Evolutionary conservation across 441 rosid species (phyloP).

Genomic region (Populus tomentosa): DNA sequence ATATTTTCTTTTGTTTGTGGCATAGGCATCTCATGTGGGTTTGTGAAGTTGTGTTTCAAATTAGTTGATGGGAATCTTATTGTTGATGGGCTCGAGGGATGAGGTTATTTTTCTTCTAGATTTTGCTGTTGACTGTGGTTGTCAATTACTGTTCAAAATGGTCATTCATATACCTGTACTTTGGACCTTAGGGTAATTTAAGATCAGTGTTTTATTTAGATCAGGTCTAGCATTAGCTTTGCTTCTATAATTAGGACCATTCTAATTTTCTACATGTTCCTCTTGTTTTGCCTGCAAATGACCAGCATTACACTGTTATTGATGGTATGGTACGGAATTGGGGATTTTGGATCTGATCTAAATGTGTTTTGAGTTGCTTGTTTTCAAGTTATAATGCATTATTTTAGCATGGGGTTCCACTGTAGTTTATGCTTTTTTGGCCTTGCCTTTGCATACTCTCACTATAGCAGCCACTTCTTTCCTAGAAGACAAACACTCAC

Average conservation of each 20-base stretch:
- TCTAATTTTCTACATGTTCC: background rate
- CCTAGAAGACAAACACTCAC: background rate
- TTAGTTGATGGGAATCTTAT: background rate
- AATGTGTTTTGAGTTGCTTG: background rate
- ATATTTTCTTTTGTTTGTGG: background rate
- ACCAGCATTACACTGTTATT: background rate
- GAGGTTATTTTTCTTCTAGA: background rate
- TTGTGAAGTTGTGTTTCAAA: background rate
- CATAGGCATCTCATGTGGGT: background rate
- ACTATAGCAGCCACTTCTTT: background rate
- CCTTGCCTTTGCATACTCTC: background rate
- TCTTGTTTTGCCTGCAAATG: background rate
- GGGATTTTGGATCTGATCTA: background rate
- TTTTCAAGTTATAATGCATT: background rate
- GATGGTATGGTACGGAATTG: background rate
- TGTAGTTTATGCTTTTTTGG: background rate
- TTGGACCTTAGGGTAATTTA: background rate
- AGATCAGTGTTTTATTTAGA: background rate
- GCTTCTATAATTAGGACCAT: background rate
- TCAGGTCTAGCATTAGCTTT: background rate
- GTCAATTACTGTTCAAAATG: background rate
- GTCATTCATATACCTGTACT: background rate
- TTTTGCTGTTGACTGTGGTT: background rate
- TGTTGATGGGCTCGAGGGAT: too few species aligned
- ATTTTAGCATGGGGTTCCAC: background rate